A percentile compares a stretch with the other conserved stretches of the same genome.
phyloP scores from a whole-genome alignment of 1,139 yeast genomes.

The Geotrichum restrictum region DNA sequence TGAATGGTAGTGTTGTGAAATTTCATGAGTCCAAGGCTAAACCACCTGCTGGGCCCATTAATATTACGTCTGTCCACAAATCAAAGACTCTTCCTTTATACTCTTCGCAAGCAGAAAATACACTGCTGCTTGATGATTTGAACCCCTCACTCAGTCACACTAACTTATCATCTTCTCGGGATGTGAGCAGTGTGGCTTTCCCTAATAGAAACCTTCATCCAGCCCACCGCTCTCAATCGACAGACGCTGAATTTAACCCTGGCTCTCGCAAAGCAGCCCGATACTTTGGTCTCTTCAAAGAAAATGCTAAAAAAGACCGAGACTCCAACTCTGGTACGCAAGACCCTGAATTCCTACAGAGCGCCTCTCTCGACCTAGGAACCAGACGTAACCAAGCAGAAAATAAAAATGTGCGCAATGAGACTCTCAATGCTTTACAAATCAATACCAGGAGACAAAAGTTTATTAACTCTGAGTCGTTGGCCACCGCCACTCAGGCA shows the following conservation, averaged over 20 bases:
- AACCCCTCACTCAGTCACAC: not conserved
- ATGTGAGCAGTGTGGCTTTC: too few relatives aligned
- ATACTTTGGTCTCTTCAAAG: conserved; percentile 48
- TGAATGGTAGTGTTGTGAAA: not conserved
- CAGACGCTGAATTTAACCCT: conserved; percentile 19
- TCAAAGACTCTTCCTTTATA: not conserved
- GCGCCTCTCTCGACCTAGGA: too few relatives aligned
- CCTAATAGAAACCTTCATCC: too few relatives aligned
- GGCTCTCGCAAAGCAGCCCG: conserved; percentile 50
- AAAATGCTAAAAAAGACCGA: conserved; percentile 30
- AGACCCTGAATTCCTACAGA: not conserved
- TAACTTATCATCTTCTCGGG: too few relatives aligned
- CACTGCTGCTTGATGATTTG: not conserved
- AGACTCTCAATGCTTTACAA: too few relatives aligned
- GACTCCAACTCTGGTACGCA: conserved; percentile 11
- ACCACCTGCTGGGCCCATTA: not conserved
- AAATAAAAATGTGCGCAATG: too few relatives aligned
- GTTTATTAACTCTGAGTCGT: too few relatives aligned
- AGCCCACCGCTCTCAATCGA: not conserved
- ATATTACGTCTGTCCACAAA: not conserved
- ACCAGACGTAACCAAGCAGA: too few relatives aligned
- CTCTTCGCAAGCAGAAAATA: not conserved
- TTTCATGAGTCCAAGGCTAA: not conserved
- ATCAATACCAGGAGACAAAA: too few relatives aligned
- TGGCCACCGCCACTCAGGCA: too few relatives aligned